Percentiles rank a stretch among this genome's conserved stretches.
Evolutionary conservation across 78 protist species (phyloP).

Genomic region (Dictyostelium purpureum): DNA sequence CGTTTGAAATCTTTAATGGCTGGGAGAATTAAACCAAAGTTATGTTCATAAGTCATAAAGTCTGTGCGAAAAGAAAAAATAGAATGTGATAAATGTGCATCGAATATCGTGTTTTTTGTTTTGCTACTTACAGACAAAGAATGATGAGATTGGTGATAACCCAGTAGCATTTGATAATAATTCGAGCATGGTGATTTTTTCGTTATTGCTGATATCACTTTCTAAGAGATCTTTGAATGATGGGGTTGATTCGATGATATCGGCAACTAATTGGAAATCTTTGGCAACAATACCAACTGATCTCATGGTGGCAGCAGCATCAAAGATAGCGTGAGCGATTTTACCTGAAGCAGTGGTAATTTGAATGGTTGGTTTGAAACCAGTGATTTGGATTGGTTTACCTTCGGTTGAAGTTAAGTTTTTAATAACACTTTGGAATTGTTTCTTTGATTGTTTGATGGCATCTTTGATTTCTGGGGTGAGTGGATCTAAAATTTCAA

Average conservation of each 20-base stretch:
- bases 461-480: background rate
- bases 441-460: background rate
- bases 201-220: slow-evolving; percentile 4
- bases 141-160: slow-evolving; percentile 46
- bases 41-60: slow-evolving; percentile 44
- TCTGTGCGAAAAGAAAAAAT: background rate
- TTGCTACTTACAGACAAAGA: slow-evolving; percentile 48
- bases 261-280: slow-evolving; percentile 2
- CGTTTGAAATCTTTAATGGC: slow-evolving; percentile 50
- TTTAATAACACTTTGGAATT: background rate
- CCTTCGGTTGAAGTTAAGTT: background rate
- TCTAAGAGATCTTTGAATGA: background rate
- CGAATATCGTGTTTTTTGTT: background rate
- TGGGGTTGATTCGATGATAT: slow-evolving; percentile 12
- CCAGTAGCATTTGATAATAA: background rate
- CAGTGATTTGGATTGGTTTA: background rate
- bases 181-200: slow-evolving; percentile 23
- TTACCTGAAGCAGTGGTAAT: slow-evolving; percentile 51
- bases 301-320: slow-evolving; percentile 41
- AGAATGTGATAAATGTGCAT: background rate
- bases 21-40: slow-evolving; percentile 5
- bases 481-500: background rate
- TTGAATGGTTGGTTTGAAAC: slow-evolving; percentile 49
- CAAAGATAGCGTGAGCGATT: slow-evolving; percentile 59
- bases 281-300: slow-evolving; percentile 26